Evolutionary conservation across 176 grass and related monocot genomes (phyloP), one percentile per base, ranked within the genome.

Genomic region (Pharus latifolius): DNA sequence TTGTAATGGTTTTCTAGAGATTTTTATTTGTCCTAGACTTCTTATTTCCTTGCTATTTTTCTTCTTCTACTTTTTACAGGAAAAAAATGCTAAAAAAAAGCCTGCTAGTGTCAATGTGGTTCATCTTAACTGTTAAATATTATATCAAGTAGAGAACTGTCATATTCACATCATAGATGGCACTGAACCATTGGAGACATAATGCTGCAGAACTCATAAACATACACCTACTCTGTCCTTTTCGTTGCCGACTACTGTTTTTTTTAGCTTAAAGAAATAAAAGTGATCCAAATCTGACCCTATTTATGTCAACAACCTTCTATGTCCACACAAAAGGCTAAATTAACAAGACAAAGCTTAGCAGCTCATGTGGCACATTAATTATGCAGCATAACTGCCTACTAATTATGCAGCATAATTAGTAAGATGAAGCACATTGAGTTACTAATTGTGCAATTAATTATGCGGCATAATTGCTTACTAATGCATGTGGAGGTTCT

Each of bases 181-280:
- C 9, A 11, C 33, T 64, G 59, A 47, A 53, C 47, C 73, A 53
- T 53, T 32, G 38, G 45, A 37, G 17, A 75, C 43, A 75, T 75
- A 33, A 22, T 64, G 17, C 41, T 47, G 23, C 34, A 64, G 23
- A 42, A 64, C 47, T 52, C 46, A 29, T 75, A 53, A 75, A 63
- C 57, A 28, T 75, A n/a, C 41, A 75, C 72, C 46, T 75, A 52
- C 30, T 25, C 6, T 41, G 58, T 41, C 58, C 16, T 41, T 75
- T 52, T 41, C 32, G 7, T 53, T 43, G 17, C 3, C 23, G 43
- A 16, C 17, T 43, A 44, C 28, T 65, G 42, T 47, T 18, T 73
- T 45, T 58, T n/a, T n/a, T n/a, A n/a, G n/a, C n/a, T n/a, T n/a
- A n/a, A n/a, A n/a, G n/a, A n/a, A n/a, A n/a, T n/a, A n/a, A n/a